Evolutionary conservation across 2,329 filamentous ascomycete species (phyloP).

Genomic region (Phaeosphaeria sp.): DNA sequence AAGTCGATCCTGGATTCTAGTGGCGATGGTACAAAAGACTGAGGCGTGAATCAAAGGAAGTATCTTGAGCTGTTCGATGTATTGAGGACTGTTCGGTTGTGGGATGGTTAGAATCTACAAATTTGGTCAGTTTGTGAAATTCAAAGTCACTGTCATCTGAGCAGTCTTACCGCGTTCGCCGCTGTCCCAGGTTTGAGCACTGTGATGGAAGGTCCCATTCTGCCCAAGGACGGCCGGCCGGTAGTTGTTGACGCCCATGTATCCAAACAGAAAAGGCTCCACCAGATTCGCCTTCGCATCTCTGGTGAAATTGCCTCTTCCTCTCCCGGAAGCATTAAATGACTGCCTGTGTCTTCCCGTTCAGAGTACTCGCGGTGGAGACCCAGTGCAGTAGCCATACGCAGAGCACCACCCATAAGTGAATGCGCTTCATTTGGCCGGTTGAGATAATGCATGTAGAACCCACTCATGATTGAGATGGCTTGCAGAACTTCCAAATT

Average conservation of each 20-base stretch:
- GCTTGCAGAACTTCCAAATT: constrained; percentile 78
- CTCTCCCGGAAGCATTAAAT: constrained; percentile 30
- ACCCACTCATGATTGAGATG: constrained; percentile 73
- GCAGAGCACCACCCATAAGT: constrained; percentile 71
- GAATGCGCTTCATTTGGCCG: constrained; percentile 78
- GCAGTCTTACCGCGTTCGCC: constrained; percentile 35
- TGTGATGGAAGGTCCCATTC: constrained; percentile 48
- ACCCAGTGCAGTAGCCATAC: constrained; percentile 77
- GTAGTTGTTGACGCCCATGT: constrained; percentile 54
- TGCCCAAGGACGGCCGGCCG: constrained; percentile 49
- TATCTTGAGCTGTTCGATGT: constrained; percentile 66
- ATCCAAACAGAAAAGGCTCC: constrained; percentile 54
- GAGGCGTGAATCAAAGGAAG: constrained; percentile 78
- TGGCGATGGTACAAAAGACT: constrained; percentile 80
- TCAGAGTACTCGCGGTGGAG: constrained; percentile 69
- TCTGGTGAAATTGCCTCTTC: constrained; percentile 47
- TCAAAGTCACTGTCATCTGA: background rate
- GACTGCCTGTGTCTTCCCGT: constrained; percentile 22
- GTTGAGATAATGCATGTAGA: constrained; percentile 80
- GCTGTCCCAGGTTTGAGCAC: constrained; percentile 46
- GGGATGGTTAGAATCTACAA: constrained; percentile 26
- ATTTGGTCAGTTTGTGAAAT: constrained; percentile 7
- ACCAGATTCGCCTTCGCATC: constrained; percentile 52
- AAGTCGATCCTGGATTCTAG: constrained; percentile 76
- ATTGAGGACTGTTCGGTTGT: constrained; percentile 43